Conservation (phyloP, 495 filamentous ascomycete genomes). For the Penicillium ucsense region DNA sequence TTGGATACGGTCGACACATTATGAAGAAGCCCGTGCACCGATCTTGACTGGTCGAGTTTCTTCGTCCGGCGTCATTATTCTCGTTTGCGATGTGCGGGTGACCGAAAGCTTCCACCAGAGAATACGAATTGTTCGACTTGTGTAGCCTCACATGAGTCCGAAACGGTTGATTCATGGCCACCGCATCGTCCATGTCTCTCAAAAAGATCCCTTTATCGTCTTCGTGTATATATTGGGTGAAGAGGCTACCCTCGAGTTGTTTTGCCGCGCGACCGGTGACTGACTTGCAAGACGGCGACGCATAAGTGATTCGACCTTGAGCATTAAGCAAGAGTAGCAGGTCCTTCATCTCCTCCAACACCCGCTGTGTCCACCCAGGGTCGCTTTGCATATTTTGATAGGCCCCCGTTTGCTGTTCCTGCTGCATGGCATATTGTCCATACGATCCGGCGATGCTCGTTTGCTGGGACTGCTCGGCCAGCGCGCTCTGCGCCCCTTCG, state of each 20-base stretch:
- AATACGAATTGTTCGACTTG: slow-evolving; percentile 62
- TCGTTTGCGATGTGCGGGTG: slow-evolving; percentile 83
- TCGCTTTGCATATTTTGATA: slow-evolving; percentile 77
- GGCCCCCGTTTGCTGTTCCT: slow-evolving; percentile 30
- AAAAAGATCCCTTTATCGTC: slow-evolving; percentile 82
- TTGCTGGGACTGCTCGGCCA: slow-evolving; percentile 5
- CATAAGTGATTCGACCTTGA: slow-evolving; percentile 73
- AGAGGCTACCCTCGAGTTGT: slow-evolving; percentile 63
- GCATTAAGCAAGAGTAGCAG: slow-evolving; percentile 79
- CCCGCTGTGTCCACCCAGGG: slow-evolving; percentile 79
- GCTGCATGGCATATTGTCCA: slow-evolving; percentile 40
- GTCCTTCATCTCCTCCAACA: slow-evolving; percentile 84
- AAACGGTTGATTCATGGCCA: slow-evolving; percentile 67
- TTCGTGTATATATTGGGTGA: slow-evolving; percentile 74
- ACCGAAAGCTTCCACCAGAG: slow-evolving; percentile 80
- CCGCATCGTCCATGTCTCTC: slow-evolving; percentile 84
- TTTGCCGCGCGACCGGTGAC: slow-evolving; percentile 66
- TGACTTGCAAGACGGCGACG: slow-evolving; percentile 66
- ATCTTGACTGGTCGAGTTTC: slow-evolving; percentile 44
- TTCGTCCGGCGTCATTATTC: slow-evolving; percentile 31
- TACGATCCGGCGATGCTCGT: slow-evolving; percentile 11
- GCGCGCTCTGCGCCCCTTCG: slow-evolving; percentile 6
- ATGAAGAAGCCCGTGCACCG: slow-evolving; percentile 89
- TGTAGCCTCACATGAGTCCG: slow-evolving; percentile 86
- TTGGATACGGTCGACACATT: slow-evolving; percentile 86